Percentiles rank a stretch among this genome's conserved stretches.
These are phyloP conservation scores for Entomortierella parvispora DNA, from an alignment of 192 early-diverging fungal species.

Conservation along the genomic window DNA sequence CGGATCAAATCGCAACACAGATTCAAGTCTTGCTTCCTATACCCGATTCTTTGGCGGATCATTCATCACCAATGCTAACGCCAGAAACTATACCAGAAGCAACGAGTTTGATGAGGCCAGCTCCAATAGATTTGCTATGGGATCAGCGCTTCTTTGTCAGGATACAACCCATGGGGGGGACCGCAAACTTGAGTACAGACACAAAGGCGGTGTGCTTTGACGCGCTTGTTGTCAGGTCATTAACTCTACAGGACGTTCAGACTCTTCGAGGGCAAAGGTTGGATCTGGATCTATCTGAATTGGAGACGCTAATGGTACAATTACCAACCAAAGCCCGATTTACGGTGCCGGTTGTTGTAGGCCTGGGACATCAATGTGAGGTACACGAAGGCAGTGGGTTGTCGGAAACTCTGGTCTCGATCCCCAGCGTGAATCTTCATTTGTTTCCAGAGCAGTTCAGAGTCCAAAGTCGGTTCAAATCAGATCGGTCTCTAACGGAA, in stretches of 20 bases:
- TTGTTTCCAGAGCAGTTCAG: background rate
- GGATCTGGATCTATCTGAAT: background rate
- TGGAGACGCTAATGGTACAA: slow-evolving; percentile 12
- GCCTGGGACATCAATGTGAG: background rate
- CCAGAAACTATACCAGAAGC: background rate
- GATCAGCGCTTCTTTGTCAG: slow-evolving; percentile 35
- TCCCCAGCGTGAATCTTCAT: slow-evolving; percentile 25
- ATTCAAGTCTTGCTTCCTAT: background rate
- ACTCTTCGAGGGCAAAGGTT: background rate
- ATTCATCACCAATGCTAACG: background rate
- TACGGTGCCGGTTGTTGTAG: slow-evolving; percentile 23
- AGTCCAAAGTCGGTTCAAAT: slow-evolving; percentile 28
- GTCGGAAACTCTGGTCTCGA: slow-evolving; percentile 4
- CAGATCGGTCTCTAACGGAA: background rate
- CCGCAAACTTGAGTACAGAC: background rate
- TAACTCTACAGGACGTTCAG: slow-evolving; percentile 8
- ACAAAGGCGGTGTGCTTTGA: background rate
- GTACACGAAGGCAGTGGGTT: background rate
- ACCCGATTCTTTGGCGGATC: too few relatives aligned
- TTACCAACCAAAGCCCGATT: slow-evolving; percentile 19
- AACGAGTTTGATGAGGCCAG: background rate
- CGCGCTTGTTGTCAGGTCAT: slow-evolving; percentile 2
- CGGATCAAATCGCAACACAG: slow-evolving; percentile 7
- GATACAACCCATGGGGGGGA: background rate
- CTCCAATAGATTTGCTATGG: slow-evolving; percentile 24